phyloP scores from a whole-genome alignment of 2,329 filamentous ascomycete species.

The Pseudogymnoascus sp. region DNA sequence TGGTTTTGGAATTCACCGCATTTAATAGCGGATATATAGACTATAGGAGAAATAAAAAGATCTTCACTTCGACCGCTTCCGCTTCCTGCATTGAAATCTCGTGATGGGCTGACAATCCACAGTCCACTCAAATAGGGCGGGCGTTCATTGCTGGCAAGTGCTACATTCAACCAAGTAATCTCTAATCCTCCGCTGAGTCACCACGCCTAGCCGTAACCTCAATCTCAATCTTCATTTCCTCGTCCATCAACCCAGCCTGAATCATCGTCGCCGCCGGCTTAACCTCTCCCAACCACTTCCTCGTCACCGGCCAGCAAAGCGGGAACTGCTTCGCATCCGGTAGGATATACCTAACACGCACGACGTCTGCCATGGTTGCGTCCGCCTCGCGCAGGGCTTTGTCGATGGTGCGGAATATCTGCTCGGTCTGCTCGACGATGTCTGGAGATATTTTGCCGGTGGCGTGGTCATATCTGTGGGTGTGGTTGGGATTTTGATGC shows the following conservation, averaged over 20 bases:
- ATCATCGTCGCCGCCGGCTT: constrained; percentile 47
- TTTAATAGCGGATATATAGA: constrained; percentile 2
- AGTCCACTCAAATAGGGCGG: background rate
- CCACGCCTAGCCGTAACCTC: constrained; percentile 18
- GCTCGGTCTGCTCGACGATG: constrained; percentile 41
- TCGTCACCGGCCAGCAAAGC: constrained; percentile 41
- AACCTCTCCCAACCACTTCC: constrained; percentile 39
- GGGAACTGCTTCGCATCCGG: constrained; percentile 40
- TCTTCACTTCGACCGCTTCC: background rate
- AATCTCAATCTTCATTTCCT: constrained; percentile 33
- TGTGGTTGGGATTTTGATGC: background rate
- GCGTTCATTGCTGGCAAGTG: background rate
- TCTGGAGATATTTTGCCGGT: constrained; percentile 37
- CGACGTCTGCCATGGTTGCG: constrained; percentile 37
- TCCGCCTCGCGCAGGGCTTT: constrained; percentile 37
- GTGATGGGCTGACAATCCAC: background rate
- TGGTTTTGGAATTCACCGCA: constrained; percentile 1
- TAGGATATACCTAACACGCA: constrained; percentile 45
- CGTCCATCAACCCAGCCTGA: constrained; percentile 42
- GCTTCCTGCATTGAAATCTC: background rate
- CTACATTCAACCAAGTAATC: background rate
- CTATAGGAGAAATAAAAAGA: constrained; percentile 4
- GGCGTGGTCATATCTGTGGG: constrained; percentile 40
- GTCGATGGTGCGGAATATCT: constrained; percentile 40
- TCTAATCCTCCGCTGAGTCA: background rate